Percentiles rank a stretch among this genome's conserved stretches.
Evolutionary conservation across 2,329 filamentous ascomycete species (phyloP).

Genomic region (Lasiodiplodia sp.): DNA sequence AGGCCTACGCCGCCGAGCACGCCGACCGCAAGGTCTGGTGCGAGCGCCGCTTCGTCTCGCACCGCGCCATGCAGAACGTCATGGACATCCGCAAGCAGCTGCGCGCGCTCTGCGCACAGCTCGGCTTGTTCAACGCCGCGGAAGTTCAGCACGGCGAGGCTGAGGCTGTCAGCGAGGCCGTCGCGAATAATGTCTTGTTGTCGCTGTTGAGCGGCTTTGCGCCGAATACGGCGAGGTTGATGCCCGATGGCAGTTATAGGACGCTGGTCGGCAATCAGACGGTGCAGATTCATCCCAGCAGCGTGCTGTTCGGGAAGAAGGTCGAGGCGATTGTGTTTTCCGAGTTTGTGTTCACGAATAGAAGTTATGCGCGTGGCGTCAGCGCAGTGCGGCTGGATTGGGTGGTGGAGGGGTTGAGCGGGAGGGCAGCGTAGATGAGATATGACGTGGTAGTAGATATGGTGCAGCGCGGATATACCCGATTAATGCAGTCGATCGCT

Average conservation of each 20-base stretch:
- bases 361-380: slow-evolving; percentile 68
- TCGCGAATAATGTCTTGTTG: slow-evolving; percentile 60
- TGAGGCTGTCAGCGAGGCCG: slow-evolving; percentile 47
- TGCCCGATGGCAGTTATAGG: slow-evolving; percentile 67
- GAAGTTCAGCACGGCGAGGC: background rate
- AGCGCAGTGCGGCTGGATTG: slow-evolving; percentile 69
- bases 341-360: slow-evolving; percentile 71
- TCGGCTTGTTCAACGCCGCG: slow-evolving; percentile 47
- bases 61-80: slow-evolving; percentile 70
- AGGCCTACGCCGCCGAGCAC: slow-evolving; percentile 64
- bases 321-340: slow-evolving; percentile 70
- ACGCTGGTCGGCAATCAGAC: slow-evolving; percentile 68
- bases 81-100: slow-evolving; percentile 72
- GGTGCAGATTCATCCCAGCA: slow-evolving; percentile 69
- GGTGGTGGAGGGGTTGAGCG: slow-evolving; percentile 61
- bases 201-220: slow-evolving; percentile 67
- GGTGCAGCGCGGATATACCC: background rate
- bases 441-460: background rate
- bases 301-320: slow-evolving; percentile 66
- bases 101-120: slow-evolving; percentile 60
- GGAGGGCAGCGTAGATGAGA: slow-evolving; percentile 8
- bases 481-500: background rate
- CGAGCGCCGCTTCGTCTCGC: slow-evolving; percentile 64
- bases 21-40: slow-evolving; percentile 68
- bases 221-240: slow-evolving; percentile 66